A percentile compares a stretch with the other conserved stretches of the same genome.
Evolutionary conservation across 805 yeast genomes (phyloP).

Genomic region (Candida chilensis): DNA sequence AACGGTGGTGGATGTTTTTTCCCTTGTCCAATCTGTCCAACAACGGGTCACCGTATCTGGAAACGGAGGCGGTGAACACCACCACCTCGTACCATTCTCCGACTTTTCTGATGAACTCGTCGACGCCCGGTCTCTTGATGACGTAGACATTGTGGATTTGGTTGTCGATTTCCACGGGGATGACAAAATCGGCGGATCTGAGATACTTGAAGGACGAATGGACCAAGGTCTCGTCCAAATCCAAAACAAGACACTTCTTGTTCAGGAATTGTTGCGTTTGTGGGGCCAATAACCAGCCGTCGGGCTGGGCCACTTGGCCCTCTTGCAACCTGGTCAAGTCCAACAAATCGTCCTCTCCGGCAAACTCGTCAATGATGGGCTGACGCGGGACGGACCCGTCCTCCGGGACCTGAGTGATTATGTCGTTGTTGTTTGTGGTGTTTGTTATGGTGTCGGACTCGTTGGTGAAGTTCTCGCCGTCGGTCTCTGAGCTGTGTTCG

Average conservation of each 20-base stretch:
- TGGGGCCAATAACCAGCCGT: slow-evolving; percentile 59
- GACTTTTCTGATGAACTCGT: slow-evolving; percentile 75
- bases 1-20: slow-evolving; percentile 74
- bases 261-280: slow-evolving; percentile 38
- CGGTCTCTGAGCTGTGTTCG: too few relatives aligned
- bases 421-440: too few relatives aligned
- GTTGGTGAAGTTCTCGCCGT: too few relatives aligned
- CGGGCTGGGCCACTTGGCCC: slow-evolving; percentile 59
- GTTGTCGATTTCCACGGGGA: slow-evolving; percentile 94
- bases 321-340: slow-evolving; percentile 62
- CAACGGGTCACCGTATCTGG: slow-evolving; percentile 93
- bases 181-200: slow-evolving; percentile 90
- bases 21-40: slow-evolving; percentile 79
- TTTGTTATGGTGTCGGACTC: too few relatives aligned
- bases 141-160: slow-evolving; percentile 93
- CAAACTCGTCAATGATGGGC: too few relatives aligned
- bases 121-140: slow-evolving; percentile 96
- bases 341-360: slow-evolving; percentile 35
- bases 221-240: slow-evolving; percentile 92
- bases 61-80: slow-evolving; percentile 93
- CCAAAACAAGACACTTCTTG: slow-evolving; percentile 83
- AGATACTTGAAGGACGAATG: slow-evolving; percentile 91
- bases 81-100: slow-evolving; percentile 90
- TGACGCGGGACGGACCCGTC: too few relatives aligned
- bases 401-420: too few relatives aligned